Conservation (phyloP, 345 rosid genomes). For the Combretum micranthum region DNA sequence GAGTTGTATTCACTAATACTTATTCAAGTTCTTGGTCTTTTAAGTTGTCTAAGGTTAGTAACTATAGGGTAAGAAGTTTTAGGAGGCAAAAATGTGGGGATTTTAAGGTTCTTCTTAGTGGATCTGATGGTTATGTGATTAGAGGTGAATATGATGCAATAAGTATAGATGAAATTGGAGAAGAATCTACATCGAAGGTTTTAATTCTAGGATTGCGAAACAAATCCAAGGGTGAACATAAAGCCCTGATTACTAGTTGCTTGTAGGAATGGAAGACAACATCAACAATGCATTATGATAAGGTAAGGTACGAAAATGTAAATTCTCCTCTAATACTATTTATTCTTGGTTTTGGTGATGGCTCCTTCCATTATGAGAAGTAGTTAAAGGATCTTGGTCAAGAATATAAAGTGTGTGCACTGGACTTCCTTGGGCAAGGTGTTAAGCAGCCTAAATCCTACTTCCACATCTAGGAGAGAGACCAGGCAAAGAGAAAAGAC, state of each 20-base stretch:
- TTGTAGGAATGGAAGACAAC: slow-evolving; percentile 87
- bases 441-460: slow-evolving; percentile 74
- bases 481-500: slow-evolving; percentile 17
- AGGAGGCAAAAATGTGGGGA: slow-evolving; percentile 11
- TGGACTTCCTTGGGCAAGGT: slow-evolving; percentile 93
- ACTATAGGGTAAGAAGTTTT: slow-evolving; percentile 7
- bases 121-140: slow-evolving; percentile 43
- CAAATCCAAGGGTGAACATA: slow-evolving; percentile 42
- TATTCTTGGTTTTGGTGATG: slow-evolving; percentile 97
- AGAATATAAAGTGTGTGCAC: slow-evolving; percentile 84
- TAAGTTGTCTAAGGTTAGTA: slow-evolving; percentile 9
- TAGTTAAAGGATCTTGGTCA: slow-evolving; percentile 83
- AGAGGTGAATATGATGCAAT: slow-evolving; percentile 25
- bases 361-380: slow-evolving; percentile 93
- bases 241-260: slow-evolving; percentile 47
- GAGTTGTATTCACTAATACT: slow-evolving; percentile 12
- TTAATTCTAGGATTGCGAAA: slow-evolving; percentile 71
- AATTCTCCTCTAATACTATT: slow-evolving; percentile 66
- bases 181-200: slow-evolving; percentile 36
- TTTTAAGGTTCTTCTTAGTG: slow-evolving; percentile 33
- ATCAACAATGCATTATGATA: slow-evolving; percentile 64
- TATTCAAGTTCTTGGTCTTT: slow-evolving; percentile 20
- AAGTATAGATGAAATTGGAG: slow-evolving; percentile 15
- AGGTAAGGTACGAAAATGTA: slow-evolving; percentile 54
- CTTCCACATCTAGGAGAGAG: slow-evolving; percentile 24